A percentile compares a stretch with the other conserved stretches of the same genome.
Conservation (phyloP, 371 early-diverging fungal species). For the Mycotypha africana region DNA sequence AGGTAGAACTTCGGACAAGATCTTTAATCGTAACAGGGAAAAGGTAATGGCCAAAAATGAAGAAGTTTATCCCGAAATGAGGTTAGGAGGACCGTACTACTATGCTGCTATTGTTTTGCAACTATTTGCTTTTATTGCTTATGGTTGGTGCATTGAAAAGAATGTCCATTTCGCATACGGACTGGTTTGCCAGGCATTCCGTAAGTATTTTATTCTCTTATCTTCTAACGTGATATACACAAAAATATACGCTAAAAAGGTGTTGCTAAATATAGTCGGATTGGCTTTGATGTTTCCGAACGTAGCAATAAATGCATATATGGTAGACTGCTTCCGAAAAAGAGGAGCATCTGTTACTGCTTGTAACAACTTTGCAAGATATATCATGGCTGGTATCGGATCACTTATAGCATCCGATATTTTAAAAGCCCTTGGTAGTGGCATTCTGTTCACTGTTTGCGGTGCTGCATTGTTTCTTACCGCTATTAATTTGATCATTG, state of each 20-base stretch:
- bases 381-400: conserved; percentile 36
- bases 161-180: conserved; percentile 36
- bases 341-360: conserved; percentile 43
- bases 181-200: conserved; percentile 28
- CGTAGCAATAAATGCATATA: conserved; percentile 31
- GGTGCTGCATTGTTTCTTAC: conserved; percentile 13
- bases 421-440: conserved; percentile 20
- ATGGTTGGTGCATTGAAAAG: conserved; percentile 38
- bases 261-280: conserved; percentile 34
- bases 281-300: conserved; percentile 29
- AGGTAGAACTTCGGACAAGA: conserved; percentile 28
- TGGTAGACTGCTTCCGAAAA: conserved; percentile 37
- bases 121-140: conserved; percentile 18
- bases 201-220: conserved; percentile 20
- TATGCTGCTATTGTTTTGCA: conserved; percentile 15
- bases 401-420: conserved; percentile 30
- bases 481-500: conserved; percentile 9
- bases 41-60: conserved; percentile 15
- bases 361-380: conserved; percentile 40
- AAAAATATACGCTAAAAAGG: background rate
- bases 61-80: conserved; percentile 27
- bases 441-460: conserved; percentile 12
- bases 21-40: conserved; percentile 16
- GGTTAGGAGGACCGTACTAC: conserved; percentile 25
- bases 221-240: background rate